Percentiles rank a stretch among this genome's conserved stretches.
Evolutionary conservation across 2,329 filamentous ascomycete species (phyloP).

Genomic region (Aspergillus pseudoterreus): DNA sequence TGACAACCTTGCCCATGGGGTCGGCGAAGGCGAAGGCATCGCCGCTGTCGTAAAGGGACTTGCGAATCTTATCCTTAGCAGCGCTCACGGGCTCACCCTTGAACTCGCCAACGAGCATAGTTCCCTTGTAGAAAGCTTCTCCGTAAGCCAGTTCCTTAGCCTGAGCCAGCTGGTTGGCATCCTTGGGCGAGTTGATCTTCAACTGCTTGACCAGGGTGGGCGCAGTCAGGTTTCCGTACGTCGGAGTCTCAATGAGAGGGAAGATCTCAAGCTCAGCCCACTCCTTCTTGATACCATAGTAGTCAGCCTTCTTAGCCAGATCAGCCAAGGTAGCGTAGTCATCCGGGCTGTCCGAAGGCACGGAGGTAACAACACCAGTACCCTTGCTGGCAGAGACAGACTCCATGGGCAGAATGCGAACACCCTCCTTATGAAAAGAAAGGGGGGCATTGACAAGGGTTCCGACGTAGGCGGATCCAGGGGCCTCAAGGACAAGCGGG

Average conservation of each 20-base stretch:
- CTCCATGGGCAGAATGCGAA: slow-evolving; percentile 93
- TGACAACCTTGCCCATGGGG: slow-evolving; percentile 84
- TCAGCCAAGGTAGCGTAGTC: slow-evolving; percentile 88
- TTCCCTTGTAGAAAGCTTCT: slow-evolving; percentile 94
- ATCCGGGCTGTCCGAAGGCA: slow-evolving; percentile 93
- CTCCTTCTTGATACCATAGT: slow-evolving; percentile 93
- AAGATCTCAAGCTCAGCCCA: slow-evolving; percentile 90
- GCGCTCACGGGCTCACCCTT: slow-evolving; percentile 81
- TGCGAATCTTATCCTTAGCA: slow-evolving; percentile 80
- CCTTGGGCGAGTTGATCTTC: slow-evolving; percentile 96
- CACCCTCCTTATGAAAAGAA: slow-evolving; percentile 75
- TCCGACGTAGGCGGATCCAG: slow-evolving; percentile 77
- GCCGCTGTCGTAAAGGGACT: slow-evolving; percentile 70
- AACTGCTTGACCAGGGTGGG: slow-evolving; percentile 81
- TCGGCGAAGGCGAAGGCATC: slow-evolving; percentile 91
- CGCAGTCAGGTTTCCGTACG: slow-evolving; percentile 80
- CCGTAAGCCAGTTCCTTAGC: slow-evolving; percentile 97
- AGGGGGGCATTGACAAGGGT: slow-evolving; percentile 87
- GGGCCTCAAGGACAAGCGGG: slow-evolving; percentile 69
- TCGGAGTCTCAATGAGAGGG: slow-evolving; percentile 84
- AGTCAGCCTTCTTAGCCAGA: slow-evolving; percentile 90
- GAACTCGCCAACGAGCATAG: slow-evolving; percentile 82
- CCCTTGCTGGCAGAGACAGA: slow-evolving; percentile 88
- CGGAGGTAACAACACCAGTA: slow-evolving; percentile 92
- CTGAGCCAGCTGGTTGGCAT: slow-evolving; percentile 82